Evolutionary conservation across 179 eudicot genomes (phyloP), one percentile per base, ranked within the genome.

Genomic region (Beta corolliflora): DNA sequence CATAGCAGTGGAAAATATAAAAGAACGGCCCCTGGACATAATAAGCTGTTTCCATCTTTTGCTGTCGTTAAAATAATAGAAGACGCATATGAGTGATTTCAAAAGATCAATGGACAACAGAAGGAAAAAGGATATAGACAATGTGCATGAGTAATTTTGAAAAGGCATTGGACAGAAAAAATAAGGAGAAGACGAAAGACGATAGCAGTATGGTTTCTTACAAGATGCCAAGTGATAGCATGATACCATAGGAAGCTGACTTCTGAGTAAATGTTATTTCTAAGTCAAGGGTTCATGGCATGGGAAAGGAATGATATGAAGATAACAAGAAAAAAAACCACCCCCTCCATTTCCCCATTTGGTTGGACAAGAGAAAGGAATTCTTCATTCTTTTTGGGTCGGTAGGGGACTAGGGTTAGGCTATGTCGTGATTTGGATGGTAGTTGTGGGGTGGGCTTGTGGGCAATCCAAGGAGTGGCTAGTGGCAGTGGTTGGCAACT

Each of bases 11-110:
- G 99, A 95, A 87, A 92, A 95, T 90, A 95, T 95, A 75, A 95
- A 95, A 64, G 99, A 92, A 31, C 99, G 95, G 46, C 99, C 99
- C 77, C 97, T 90, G 13, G 98, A 95, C 89, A 92, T 93, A 84
- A 94, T 91, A 48, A 95, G 93, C 80, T 92, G 92, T 90, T 95
- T 95, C 98, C 98, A 94, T 81, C 83, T 87, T 88, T 91, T 91
- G 88, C 99, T 95, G 94, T 79, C 77, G 77, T 74, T 11, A 14
- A 56, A 65, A 80, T 76, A 78, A 15, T 71, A 46, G 45, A 70
- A 13, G 63, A 58, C 53, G 58, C 72, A 68, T n/a, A n/a, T 82
- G 25, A 78, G 64, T 29, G 71, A 36, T 36, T 50, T 56, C 48
- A 14, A 36, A 53, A 71, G 76, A 12, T 46, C 52, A 54, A 65